These are phyloP conservation scores for Globisporangium cylindrosporum DNA, from an alignment of 352 stramenopile genomes.

Conservation along the genomic window DNA sequence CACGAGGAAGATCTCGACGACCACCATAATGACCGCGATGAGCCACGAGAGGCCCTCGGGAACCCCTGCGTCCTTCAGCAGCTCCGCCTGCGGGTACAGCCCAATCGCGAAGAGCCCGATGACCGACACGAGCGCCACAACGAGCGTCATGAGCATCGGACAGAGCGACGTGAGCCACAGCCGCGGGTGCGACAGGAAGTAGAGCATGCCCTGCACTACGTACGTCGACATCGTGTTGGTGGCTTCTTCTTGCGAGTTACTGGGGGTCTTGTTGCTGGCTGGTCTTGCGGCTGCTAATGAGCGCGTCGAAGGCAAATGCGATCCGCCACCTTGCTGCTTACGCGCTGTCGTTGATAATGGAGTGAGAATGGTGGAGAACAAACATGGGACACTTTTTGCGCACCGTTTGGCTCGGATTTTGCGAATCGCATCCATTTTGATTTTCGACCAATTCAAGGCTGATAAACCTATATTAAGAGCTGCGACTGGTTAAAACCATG, in stretches of 20 bases:
- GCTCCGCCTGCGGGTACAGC: constrained; percentile 46
- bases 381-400: background rate
- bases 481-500: background rate
- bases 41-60: constrained; percentile 47
- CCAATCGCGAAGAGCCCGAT: constrained; percentile 42
- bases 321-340: background rate
- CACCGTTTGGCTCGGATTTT: background rate
- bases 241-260: background rate
- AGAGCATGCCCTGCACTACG: constrained; percentile 42
- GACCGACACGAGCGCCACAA: constrained; percentile 42
- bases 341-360: background rate
- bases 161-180: constrained; percentile 57
- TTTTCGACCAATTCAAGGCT: background rate
- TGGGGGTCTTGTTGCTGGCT: background rate
- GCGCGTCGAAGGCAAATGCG: background rate
- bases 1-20: constrained; percentile 72
- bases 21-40: constrained; percentile 49
- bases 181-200: constrained; percentile 57
- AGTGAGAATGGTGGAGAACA: background rate
- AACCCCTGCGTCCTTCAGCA: constrained; percentile 38
- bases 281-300: background rate
- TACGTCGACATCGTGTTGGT: constrained; percentile 47
- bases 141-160: constrained; percentile 54
- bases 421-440: background rate
- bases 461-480: background rate